phyloP scores from a whole-genome alignment of 2,329 filamentous ascomycete species.

The Fusarium staphyleae region DNA sequence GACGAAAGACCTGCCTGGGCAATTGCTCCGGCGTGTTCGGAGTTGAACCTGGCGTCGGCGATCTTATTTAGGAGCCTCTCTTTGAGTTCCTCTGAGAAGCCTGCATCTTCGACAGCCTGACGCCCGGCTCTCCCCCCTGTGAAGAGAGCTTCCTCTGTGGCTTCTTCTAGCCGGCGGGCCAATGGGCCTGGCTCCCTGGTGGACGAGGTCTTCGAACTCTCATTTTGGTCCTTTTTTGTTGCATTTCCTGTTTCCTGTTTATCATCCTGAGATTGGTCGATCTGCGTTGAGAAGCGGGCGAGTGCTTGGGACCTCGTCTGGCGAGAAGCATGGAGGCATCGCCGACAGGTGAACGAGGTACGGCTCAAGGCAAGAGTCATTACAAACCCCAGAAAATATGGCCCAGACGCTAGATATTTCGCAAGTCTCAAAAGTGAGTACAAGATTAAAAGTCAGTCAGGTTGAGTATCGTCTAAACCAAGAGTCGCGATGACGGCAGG shows the following conservation, averaged over 20 bases:
- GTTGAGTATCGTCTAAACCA: background rate
- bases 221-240: background rate
- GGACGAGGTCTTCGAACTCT: background rate
- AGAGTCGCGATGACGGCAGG: conserved; percentile 20
- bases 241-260: conserved; percentile 2
- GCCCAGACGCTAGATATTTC: no score
- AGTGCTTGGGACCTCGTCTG: conserved; percentile 5
- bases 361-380: conserved; percentile 12
- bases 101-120: conserved; percentile 66
- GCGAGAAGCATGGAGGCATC: conserved; percentile 28
- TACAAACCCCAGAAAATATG: background rate
- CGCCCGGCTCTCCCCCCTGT: conserved; percentile 66
- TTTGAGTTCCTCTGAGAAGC: conserved; percentile 70
- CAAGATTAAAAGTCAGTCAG: background rate
- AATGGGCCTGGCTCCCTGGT: conserved; percentile 53
- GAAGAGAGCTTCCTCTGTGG: conserved; percentile 68
- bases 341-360: conserved; percentile 26
- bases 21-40: conserved; percentile 58
- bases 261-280: conserved; percentile 6
- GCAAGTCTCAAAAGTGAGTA: rapidly evolving
- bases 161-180: conserved; percentile 65
- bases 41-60: conserved; percentile 61
- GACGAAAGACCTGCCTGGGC: conserved; percentile 56
- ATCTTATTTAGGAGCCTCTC: conserved; percentile 64
- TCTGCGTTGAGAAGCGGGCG: conserved; percentile 31